Base-by-base conservation (phyloP, 495 filamentous ascomycete species). In the Hypoxylon crocopeplum region DNA sequence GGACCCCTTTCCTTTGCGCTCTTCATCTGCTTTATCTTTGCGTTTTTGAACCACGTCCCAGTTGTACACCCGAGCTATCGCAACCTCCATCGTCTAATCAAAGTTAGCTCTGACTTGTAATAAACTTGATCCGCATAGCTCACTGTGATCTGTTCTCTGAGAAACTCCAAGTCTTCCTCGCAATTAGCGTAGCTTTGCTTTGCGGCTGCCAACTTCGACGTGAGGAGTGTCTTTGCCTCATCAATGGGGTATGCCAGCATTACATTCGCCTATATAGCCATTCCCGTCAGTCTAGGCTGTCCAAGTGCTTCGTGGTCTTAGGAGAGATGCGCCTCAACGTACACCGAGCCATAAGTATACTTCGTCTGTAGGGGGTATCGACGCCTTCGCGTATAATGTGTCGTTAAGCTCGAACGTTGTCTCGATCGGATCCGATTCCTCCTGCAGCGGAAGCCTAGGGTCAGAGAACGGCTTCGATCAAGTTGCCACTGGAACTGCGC, bases 391-490 rank as follows among this genome's bases (percentile, higher is more conserved):
- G 69, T 91, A 95, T 13, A 98, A 81, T 10, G 94, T 98, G 69
- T 97, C 92, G 77, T 97, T 97, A 17, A 98, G 79, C 77, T 97
- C 92, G 64, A 97, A 98, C 16, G 88, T 94, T 29, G 95, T 90
- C 72, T 97, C 89, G 44, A 98, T 84, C 16, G 87, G 83, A 27
- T 89, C 87, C 1, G 79, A 63, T 13, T 75, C 76, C 59, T 70
- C 66, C 76, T 79, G 49, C 29, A 29, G 11, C 3, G 7, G 27
- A 42, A 42, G 13, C 6, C 5, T 40, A 29, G 8, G 27, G 13
- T 67, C 22, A 70, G 64, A 21, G 7, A 16, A 36, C 1, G 17
- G 8, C 5, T 8, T 15, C 12, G n/a, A 19, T 11, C 21, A 5
- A 39, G 13, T 8, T 19, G 17, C 5, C 5, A n/a, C 19, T 17